Percentiles rank a stretch among this genome's conserved stretches.
Conservation (phyloP, 805 yeast species). For the Ogataea henricii region DNA sequence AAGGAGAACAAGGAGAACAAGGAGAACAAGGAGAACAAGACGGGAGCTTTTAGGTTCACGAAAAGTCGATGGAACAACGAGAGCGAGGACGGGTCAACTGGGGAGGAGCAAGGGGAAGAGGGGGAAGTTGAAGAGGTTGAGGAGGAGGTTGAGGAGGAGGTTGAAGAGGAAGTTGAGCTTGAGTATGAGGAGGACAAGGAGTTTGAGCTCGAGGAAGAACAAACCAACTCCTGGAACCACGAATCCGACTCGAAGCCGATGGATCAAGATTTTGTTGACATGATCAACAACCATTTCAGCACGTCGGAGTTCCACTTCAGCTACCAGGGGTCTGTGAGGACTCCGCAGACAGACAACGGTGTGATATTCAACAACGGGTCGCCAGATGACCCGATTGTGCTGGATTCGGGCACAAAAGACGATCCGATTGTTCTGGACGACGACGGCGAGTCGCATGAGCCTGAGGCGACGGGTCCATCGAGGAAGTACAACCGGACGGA, state of each 20-base stretch:
- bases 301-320: constrained; percentile 1
- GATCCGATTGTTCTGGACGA: constrained; percentile 34
- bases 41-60: neutral
- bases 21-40: neutral
- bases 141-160: neutral
- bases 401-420: constrained; percentile 33
- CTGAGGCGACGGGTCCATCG: neutral
- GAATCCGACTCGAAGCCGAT: neutral
- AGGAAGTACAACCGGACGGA: neutral
- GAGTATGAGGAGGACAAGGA: neutral
- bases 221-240: neutral
- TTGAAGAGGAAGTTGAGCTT: neutral
- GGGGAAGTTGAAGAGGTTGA: neutral
- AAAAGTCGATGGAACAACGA: constrained; percentile 2
- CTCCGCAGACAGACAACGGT: neutral
- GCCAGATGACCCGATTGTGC: constrained; percentile 28
- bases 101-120: neutral
- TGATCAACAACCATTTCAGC: constrained; percentile 12
- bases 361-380: constrained; percentile 19
- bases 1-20: neutral
- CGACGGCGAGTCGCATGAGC: neutral
- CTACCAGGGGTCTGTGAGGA: neutral
- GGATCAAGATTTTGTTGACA: constrained; percentile 7
- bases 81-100: neutral
- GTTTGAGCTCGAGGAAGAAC: neutral